Conservation (phyloP, 345 rosid genomes). For the Atalantia buxifolia region DNA sequence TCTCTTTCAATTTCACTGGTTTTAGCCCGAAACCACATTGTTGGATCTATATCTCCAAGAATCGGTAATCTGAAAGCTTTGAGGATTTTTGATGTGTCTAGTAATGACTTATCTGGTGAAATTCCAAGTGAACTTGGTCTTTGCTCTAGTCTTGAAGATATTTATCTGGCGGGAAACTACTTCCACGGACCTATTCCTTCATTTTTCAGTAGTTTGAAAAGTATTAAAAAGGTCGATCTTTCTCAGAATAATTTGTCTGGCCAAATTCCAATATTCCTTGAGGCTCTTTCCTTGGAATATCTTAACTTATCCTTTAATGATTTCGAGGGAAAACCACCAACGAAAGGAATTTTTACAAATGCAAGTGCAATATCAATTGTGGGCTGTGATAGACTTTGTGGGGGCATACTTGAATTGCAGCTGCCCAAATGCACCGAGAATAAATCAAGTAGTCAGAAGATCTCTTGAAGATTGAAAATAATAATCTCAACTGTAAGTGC, state of each 20-base stretch:
- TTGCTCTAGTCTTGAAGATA: too few species aligned
- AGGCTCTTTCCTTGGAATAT: neutral
- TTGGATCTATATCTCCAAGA: too few species aligned
- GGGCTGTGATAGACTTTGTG: constrained; percentile 21
- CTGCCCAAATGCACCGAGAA: constrained; percentile 11
- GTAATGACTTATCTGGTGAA: too few species aligned
- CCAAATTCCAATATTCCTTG: constrained; percentile 10
- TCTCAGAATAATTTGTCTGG: constrained; percentile 13
- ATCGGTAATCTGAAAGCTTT: too few species aligned
- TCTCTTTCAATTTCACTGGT: too few species aligned
- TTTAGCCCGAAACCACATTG: too few species aligned
- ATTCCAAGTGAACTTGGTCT: too few species aligned
- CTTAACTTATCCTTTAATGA: constrained; percentile 26
- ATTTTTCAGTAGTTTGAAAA: too few species aligned
- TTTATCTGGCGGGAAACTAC: too few species aligned
- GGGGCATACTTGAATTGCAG: constrained; percentile 13
- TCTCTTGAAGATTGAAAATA: constrained; percentile 3
- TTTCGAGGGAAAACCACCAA: constrained; percentile 23
- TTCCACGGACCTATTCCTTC: too few species aligned
- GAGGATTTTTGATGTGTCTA: too few species aligned
- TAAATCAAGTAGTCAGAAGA: neutral
- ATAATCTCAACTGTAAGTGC: neutral
- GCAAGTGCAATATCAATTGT: constrained; percentile 1
- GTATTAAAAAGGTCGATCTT: neutral
- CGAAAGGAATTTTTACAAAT: constrained; percentile 24